Base-by-base conservation (phyloP, 2,329 filamentous ascomycete genomes). In the Cyphellophora europaea region DNA sequence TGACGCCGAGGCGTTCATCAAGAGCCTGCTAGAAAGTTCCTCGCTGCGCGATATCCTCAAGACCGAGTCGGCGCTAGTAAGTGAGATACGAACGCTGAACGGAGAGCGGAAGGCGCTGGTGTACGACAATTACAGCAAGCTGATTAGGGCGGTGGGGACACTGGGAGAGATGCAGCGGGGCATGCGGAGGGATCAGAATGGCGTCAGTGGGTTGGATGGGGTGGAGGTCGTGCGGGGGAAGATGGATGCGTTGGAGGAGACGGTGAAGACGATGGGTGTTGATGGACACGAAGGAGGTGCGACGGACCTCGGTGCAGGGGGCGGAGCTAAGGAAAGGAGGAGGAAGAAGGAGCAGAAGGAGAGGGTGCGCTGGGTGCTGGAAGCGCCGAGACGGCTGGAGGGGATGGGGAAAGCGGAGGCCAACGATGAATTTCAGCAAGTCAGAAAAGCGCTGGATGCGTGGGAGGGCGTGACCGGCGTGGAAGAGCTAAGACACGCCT, bases 121-220 rank as follows among this genome's bases (percentile, higher is more conserved):
- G 4, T 98, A 98, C 58, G 89, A 98, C 57, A 98, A 98, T 56
- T 98, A 96, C 59, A 91, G 82, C 49, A 96, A 96, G 62, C 64
- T 98, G 47, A 95, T 98, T 47, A 76, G 81, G n/a, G 91, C 91
- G 1, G 95, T 93, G 8, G 89, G 94, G 59, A 96, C 89, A 3
- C 98, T 98, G 52, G 74, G 83, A 32, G 86, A 84, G 63, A 67
- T 68, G 64, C 54, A 64, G 19, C 52, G 50, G 38, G 66, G 62
- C 38, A 66, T 68, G 57, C 63, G 66, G 44, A 60, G 63, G 32
- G 52, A 15, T 11, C 19, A 18, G 53, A 32, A 25, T 6, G 6
- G 31, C 32, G 5, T 14, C 3, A 21, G n/a, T 17, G 40, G 43
- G 3, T 36, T 49, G 12, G 43, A 44, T 16, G 41, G 39, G 5